Conservation (phyloP, 2,329 filamentous ascomycete species). For the Colletotrichum lentis region DNA sequence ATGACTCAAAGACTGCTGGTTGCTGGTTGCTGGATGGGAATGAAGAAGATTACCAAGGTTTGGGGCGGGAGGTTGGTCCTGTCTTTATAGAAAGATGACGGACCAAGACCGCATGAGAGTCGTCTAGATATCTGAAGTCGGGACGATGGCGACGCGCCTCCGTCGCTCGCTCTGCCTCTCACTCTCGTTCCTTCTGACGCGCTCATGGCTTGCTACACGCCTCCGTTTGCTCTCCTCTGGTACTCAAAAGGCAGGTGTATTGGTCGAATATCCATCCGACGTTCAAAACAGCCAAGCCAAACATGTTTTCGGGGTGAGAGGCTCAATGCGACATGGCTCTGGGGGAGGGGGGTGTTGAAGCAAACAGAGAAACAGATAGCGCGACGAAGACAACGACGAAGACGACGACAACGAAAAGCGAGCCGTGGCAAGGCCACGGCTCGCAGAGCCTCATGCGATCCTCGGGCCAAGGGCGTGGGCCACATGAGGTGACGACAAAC, state of each 20-base stretch:
- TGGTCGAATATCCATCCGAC: constrained; percentile 13
- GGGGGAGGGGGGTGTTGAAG: neutral
- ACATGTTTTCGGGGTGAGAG: constrained; percentile 17
- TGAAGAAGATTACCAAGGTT: too few relatives aligned
- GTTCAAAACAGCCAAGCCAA: constrained; percentile 34
- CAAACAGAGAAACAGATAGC: neutral
- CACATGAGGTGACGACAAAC: constrained; percentile 5
- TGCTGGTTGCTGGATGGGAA: constrained; percentile 26
- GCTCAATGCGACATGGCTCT: constrained; percentile 15
- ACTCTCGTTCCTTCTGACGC: neutral
- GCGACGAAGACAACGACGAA: neutral
- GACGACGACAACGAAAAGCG: neutral
- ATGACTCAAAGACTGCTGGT: constrained; percentile 22
- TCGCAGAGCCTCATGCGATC: constrained; percentile 35
- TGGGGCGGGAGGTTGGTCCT: constrained; percentile 8
- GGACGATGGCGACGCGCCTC: constrained; percentile 20
- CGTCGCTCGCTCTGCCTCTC: neutral
- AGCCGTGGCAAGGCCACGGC: constrained; percentile 10
- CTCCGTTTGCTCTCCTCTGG: neutral
- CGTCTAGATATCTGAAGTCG: constrained; percentile 28
- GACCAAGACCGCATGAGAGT: neutral
- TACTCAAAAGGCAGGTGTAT: neutral
- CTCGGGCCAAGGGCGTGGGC: constrained; percentile 16
- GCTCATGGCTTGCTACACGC: neutral
- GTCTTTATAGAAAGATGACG: constrained; percentile 25